phyloP scores from a whole-genome alignment of 352 stramenopile species.

The Globisporangium heterothallicum region DNA sequence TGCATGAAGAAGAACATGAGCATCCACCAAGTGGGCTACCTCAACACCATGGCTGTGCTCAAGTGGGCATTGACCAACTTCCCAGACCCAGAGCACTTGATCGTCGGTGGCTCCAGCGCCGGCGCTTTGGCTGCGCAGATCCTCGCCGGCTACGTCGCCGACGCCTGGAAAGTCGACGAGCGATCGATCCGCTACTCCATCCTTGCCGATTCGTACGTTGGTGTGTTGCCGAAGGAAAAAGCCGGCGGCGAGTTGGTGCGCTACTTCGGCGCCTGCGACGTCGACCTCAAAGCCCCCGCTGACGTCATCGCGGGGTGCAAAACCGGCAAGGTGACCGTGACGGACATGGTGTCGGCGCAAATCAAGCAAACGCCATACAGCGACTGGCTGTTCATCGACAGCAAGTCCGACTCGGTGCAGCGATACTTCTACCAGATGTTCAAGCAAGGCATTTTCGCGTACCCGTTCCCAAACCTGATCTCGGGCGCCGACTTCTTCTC shows the following conservation, averaged over 20 bases:
- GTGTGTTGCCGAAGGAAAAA: constrained; percentile 45
- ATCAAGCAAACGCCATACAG: constrained; percentile 36
- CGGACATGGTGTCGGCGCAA: constrained; percentile 45
- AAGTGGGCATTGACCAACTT: constrained; percentile 62
- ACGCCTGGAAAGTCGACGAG: constrained; percentile 50
- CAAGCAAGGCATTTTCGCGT: constrained; percentile 39
- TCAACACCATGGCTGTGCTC: constrained; percentile 57
- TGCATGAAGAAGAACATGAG: constrained; percentile 49
- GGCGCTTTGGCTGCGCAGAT: constrained; percentile 47
- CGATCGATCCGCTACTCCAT: constrained; percentile 53
- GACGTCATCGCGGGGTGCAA: constrained; percentile 41
- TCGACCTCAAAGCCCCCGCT: constrained; percentile 37
- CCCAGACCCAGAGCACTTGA: constrained; percentile 47
- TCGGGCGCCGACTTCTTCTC: constrained; percentile 48
- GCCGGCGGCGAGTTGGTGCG: constrained; percentile 42
- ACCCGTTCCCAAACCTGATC: constrained; percentile 51
- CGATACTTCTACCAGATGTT: constrained; percentile 66
- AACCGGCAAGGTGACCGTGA: constrained; percentile 32
- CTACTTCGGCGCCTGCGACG: constrained; percentile 52
- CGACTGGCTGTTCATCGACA: constrained; percentile 67
- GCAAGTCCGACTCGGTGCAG: constrained; percentile 53
- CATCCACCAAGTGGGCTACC: constrained; percentile 51
- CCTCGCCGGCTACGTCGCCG: constrained; percentile 33
- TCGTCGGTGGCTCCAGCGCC: constrained; percentile 52
- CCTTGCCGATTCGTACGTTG: constrained; percentile 61